Percentiles rank a stretch among this genome's conserved stretches.
Conservation (phyloP, 352 stramenopile species). For the Phytophthora uliginosa region DNA sequence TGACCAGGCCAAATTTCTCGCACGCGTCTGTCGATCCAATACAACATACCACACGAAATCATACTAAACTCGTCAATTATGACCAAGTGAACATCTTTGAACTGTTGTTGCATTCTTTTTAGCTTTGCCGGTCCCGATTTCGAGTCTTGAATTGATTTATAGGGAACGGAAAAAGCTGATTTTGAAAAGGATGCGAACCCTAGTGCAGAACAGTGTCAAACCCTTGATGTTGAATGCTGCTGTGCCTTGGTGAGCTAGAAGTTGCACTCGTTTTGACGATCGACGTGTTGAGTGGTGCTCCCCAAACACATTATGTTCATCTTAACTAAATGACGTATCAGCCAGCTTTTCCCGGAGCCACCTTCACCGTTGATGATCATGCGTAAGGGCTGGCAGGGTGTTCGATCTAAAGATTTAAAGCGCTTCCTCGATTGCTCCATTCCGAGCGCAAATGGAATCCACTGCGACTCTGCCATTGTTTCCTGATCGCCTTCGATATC, state of each 20-base stretch:
- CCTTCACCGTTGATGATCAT: constrained; percentile 2
- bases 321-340: neutral
- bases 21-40: neutral
- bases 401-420: neutral
- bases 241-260: constrained; percentile 3
- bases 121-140: neutral
- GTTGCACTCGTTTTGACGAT: neutral
- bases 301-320: neutral
- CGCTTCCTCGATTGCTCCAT: neutral
- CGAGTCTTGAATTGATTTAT: neutral
- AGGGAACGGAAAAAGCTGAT: neutral
- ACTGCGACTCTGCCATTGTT: constrained; percentile 2
- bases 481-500: neutral
- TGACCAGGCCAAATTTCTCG: neutral
- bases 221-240: constrained; percentile 12
- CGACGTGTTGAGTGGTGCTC: neutral
- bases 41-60: no score
- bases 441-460: neutral
- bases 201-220: neutral
- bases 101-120: neutral
- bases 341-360: no score
- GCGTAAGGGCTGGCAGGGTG: neutral
- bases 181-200: neutral
- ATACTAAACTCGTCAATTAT: no score
- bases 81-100: neutral